These are phyloP conservation scores for Suillus discolor DNA, from an alignment of 768 basidiomycete genomes.

Conservation along the genomic window DNA sequence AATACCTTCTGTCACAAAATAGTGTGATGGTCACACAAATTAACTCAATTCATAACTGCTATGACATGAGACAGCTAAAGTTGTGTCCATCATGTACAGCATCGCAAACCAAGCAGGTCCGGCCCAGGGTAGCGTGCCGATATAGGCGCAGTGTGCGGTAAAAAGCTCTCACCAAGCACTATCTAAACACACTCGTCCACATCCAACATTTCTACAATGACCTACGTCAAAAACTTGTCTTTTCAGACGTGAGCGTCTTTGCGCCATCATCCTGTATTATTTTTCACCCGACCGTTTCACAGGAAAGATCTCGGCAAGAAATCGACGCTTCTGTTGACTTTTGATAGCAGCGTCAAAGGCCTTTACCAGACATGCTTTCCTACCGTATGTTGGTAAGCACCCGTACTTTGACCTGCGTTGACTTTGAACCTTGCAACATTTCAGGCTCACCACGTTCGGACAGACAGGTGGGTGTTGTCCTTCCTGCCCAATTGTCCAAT, in stretches of 20 bases:
- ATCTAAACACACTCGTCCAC: too few species aligned
- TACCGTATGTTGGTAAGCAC: neutral
- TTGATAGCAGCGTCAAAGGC: neutral
- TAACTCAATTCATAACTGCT: too few species aligned
- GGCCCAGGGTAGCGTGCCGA: neutral
- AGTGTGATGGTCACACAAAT: too few species aligned
- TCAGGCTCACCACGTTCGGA: conserved; percentile 1
- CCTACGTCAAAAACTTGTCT: conserved; percentile 1
- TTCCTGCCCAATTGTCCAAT: neutral
- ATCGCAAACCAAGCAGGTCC: neutral
- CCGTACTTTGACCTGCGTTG: neutral
- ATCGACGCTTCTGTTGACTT: neutral
- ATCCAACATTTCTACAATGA: neutral
- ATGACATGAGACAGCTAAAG: too few species aligned
- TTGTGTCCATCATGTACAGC: neutral
- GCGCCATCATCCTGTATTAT: neutral
- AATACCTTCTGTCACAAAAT: too few species aligned
- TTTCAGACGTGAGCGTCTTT: neutral
- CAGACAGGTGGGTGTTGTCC: neutral
- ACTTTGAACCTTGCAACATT: neutral
- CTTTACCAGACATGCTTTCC: neutral
- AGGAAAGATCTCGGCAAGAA: conserved; percentile 1
- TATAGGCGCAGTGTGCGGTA: neutral
- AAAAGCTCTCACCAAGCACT: too few species aligned
- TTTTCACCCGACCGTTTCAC: neutral